Percentiles rank a stretch among this genome's conserved stretches.
Evolutionary conservation across 2,329 filamentous ascomycete genomes (phyloP).

Genomic region (Microcyclosporella mali): DNA sequence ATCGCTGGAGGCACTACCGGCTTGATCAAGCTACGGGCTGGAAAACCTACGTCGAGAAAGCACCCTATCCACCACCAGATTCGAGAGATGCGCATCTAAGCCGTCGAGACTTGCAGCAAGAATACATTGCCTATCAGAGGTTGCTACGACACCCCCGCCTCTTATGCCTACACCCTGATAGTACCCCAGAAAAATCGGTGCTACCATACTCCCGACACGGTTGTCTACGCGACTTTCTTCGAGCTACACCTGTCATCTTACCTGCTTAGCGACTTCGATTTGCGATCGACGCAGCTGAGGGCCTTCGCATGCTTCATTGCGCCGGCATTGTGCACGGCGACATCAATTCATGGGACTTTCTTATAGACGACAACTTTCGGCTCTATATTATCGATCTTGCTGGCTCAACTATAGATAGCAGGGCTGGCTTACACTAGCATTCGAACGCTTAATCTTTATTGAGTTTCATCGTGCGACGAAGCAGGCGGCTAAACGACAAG

Average conservation of each 20-base stretch:
- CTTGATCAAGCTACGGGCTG: constrained; percentile 1
- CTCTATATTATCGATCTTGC: background rate
- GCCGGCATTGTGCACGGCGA: constrained; percentile 7
- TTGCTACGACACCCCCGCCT: constrained; percentile 5
- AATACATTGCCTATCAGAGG: constrained; percentile 7
- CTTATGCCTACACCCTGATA: constrained; percentile 6
- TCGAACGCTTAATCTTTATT: too few relatives aligned
- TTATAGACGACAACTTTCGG: background rate
- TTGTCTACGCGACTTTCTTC: constrained; percentile 5
- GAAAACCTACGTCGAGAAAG: constrained; percentile 2
- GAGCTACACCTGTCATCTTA: constrained; percentile 2
- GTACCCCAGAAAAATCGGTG: constrained; percentile 7
- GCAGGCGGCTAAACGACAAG: too few relatives aligned
- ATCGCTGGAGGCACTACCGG: constrained; percentile 3
- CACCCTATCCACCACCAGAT: constrained; percentile 1
- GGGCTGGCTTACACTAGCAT: too few relatives aligned
- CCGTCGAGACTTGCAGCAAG: constrained; percentile 4
- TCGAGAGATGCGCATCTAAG: constrained; percentile 2
- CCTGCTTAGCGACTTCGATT: constrained; percentile 2
- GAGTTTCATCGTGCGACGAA: too few relatives aligned
- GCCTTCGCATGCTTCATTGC: constrained; percentile 6
- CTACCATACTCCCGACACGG: constrained; percentile 8
- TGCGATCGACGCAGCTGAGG: constrained; percentile 6
- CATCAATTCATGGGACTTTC: constrained; percentile 10
- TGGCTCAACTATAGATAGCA: constrained; percentile 5